Base-by-base conservation (phyloP, 2,329 filamentous ascomycete species). In the Clonostachys solani region DNA sequence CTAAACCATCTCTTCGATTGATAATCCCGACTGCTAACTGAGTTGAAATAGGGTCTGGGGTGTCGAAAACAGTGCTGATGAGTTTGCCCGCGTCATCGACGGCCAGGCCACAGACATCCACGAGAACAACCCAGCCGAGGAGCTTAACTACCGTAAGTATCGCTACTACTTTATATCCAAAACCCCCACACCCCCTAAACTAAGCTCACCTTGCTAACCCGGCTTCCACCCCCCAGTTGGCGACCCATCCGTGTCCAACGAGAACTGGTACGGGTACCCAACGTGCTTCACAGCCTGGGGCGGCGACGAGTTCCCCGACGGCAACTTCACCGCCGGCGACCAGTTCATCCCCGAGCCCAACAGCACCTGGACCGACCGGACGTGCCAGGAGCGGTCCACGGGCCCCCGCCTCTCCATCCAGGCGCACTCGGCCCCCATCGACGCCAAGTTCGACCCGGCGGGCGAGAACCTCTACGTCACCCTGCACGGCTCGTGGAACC, bases 81-180 rank as follows among this genome's bases (percentile, higher is more conserved):
- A 84, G 47, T 71, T 84, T 42, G 61, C 65, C 18, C 69, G 65
- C 29, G 64, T 58, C 5, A 56, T 79, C 33, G 68, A 73, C 47
- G 73, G 74, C 41, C 55, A 70, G 29, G 54, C 54, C 6, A 55
- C 53, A 6, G 77, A 80, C 45, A 75, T 84, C 46, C 77, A 81
- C 54, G 66, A 73, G 41, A 70, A 84, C 58, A 86, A 86, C 56
- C 83, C 83, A 2, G 80, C 77, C 5, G 83, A 86, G 56, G 80
- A 86, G 62, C 62, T 86, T 54, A 86, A 86, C 62, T 84, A 78
- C 62, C 72, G 81, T 63, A 55, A 52, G 60, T 50, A n/a, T 15
- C 7, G 16, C 18, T n/a, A 5, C 12, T 5, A 10, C 35, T 13
- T 12, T 16, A 15, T 5, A 9, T 23, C 19, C 17, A 36, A 19